phyloP scores from a whole-genome alignment of 257 asterid species.

The Nicotiana sylvestris region DNA sequence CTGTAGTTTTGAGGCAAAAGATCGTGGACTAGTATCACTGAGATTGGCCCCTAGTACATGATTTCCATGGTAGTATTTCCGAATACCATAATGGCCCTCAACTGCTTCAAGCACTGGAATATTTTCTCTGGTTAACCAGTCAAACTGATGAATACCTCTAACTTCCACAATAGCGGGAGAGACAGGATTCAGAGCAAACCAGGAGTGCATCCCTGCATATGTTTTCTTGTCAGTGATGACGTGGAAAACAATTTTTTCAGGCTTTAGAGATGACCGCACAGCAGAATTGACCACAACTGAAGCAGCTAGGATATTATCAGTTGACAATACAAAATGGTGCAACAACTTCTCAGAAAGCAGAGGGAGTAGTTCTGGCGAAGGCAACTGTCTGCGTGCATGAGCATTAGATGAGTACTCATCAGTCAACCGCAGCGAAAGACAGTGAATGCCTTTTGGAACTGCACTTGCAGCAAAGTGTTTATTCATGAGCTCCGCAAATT shows the following conservation, averaged over 20 bases:
- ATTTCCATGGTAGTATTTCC: conserved; percentile 89
- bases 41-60: conserved; percentile 73
- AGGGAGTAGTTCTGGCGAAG: conserved; percentile 89
- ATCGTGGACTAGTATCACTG: conserved; percentile 71
- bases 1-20: conserved; percentile 86
- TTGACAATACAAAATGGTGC: conserved; percentile 85
- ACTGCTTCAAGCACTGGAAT: conserved; percentile 97
- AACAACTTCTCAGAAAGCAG: conserved; percentile 73
- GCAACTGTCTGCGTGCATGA: conserved; percentile 89
- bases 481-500: conserved; percentile 64
- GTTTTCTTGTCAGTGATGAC: conserved; percentile 98
- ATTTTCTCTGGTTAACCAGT: conserved; percentile 94
- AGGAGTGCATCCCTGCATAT: conserved; percentile 96
- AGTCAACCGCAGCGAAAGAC: conserved; percentile 81
- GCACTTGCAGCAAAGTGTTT: conserved; percentile 83
- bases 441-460: conserved; percentile 83
- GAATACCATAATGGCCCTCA: conserved; percentile 70
- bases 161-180: conserved; percentile 90
- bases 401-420: conserved; percentile 97
- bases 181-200: conserved; percentile 86
- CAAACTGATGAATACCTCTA: conserved; percentile 94
- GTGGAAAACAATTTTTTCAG: conserved; percentile 83
- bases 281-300: conserved; percentile 87
- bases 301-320: conserved; percentile 98
- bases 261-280: conserved; percentile 64